phyloP scores from a whole-genome alignment of 768 basidiomycete genomes.

The Trametes punicea region DNA sequence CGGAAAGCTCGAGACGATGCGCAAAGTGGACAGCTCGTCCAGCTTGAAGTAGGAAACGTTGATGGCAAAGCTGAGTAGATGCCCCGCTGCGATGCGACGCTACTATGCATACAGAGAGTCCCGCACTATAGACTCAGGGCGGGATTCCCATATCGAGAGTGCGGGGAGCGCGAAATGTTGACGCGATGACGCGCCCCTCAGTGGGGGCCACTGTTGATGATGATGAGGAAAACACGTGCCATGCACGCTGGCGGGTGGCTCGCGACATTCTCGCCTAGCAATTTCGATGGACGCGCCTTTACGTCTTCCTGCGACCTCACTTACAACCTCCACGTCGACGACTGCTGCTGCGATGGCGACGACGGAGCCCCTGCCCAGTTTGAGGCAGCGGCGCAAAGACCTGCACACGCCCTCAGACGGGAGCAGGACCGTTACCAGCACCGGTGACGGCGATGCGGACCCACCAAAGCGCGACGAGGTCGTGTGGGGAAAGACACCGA shows the following conservation, averaged over 20 bases:
- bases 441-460: background rate
- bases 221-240: constrained; percentile 4
- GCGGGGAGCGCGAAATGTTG: too few relatives aligned
- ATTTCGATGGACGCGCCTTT: background rate
- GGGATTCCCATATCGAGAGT: background rate
- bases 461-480: constrained; percentile 45
- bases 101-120: too few relatives aligned
- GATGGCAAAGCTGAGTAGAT: too few relatives aligned
- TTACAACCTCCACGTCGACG: constrained; percentile 6
- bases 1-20: too few relatives aligned
- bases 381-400: constrained; percentile 22
- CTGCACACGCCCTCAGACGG: constrained; percentile 11
- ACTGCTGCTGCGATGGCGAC: constrained; percentile 10
- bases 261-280: background rate
- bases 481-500: constrained; percentile 86
- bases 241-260: background rate
- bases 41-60: too few relatives aligned
- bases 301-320: constrained; percentile 4
- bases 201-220: constrained; percentile 6
- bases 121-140: too few relatives aligned
- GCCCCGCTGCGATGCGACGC: too few relatives aligned
- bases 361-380: constrained; percentile 11
- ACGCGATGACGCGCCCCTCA: constrained; percentile 4
- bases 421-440: constrained; percentile 4
- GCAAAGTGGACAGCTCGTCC: too few relatives aligned